Conservation (phyloP, 257 asterid genomes). For the Solanum tarapatanum region DNA sequence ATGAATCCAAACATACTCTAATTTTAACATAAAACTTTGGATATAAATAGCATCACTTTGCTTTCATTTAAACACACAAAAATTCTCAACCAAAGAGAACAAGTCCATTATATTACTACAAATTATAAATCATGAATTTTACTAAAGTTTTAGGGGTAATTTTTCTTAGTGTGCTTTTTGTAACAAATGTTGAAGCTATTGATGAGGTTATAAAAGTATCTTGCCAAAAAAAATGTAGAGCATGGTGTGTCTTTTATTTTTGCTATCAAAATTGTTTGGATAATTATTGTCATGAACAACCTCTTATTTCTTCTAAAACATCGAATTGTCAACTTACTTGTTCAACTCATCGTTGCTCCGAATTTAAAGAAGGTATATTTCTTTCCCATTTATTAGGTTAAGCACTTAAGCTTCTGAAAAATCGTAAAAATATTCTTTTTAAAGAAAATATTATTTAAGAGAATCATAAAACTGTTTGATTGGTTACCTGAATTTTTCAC, state of each 20-base stretch:
- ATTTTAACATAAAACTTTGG: not conserved
- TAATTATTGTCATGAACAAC: not conserved
- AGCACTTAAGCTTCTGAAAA: too few species aligned
- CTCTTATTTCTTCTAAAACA: not conserved
- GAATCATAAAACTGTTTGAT: not conserved
- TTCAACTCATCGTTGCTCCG: not conserved
- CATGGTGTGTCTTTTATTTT: not conserved
- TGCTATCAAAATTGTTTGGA: not conserved
- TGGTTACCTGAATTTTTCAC: not conserved
- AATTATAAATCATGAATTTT: not conserved
- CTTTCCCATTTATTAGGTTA: too few species aligned
- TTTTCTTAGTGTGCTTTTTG: not conserved
- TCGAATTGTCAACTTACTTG: not conserved
- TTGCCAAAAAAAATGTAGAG: not conserved
- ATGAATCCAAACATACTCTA: not conserved
- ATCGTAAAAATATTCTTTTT: not conserved
- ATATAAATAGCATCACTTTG: not conserved
- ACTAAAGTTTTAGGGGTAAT: not conserved
- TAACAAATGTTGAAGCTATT: not conserved
- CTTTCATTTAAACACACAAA: not conserved
- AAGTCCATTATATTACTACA: not conserved
- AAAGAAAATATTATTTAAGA: not conserved
- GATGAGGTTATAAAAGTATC: not conserved
- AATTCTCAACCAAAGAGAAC: not conserved
- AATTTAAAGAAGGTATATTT: too few species aligned